phyloP scores from a whole-genome alignment of 2,329 filamentous ascomycete species.

The Fusarium odoratissimum region DNA sequence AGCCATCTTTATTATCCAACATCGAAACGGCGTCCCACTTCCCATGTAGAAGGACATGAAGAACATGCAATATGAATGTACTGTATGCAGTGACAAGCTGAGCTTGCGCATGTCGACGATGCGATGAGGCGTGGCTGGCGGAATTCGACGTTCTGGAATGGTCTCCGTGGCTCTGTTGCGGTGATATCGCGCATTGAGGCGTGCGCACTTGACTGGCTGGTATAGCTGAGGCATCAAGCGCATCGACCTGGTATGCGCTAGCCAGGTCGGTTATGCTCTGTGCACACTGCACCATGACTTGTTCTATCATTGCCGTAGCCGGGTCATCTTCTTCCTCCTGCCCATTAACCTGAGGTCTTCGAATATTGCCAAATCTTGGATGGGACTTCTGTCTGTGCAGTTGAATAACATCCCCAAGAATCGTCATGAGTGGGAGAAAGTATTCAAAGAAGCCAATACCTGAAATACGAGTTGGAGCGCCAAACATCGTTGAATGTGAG shows the following conservation, averaged over 20 bases:
- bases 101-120: not conserved
- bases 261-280: not conserved
- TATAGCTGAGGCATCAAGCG: not conserved
- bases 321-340: not conserved
- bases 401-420: not conserved
- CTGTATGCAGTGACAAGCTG: constrained; percentile 3
- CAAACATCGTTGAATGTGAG: not conserved
- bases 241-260: not conserved
- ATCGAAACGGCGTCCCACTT: not conserved
- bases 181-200: not conserved
- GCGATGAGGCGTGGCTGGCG: not conserved
- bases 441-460: not conserved
- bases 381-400: not conserved
- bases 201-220: not conserved
- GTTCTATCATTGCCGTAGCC: not conserved
- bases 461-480: not conserved
- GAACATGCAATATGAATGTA: not conserved
- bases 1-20: constrained; percentile 1
- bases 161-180: not conserved
- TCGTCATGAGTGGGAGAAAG: not conserved
- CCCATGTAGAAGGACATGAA: not conserved
- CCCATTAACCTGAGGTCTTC: not conserved
- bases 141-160: not conserved
- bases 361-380: not conserved
- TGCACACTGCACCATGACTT: not conserved